Percentiles rank a stretch among this genome's conserved stretches.
These are phyloP conservation scores for Omphalotus guepiniiformis DNA, from an alignment of 768 basidiomycete genomes.

Conservation along the genomic window DNA sequence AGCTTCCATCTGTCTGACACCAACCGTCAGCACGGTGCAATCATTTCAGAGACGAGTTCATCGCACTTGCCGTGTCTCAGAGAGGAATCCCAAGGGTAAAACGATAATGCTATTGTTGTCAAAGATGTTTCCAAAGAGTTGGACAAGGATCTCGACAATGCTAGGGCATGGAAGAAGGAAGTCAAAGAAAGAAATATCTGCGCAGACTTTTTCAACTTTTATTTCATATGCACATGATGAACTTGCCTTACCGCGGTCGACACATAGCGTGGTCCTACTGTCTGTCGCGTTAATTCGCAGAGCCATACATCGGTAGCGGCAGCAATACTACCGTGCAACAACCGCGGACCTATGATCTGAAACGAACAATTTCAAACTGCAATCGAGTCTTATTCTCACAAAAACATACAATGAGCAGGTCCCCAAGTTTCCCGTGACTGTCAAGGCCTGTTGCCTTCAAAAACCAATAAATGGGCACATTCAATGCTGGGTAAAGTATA, in stretches of 20 bases:
- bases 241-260: conserved; percentile 56
- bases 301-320: conserved; percentile 78
- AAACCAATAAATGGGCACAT: conserved; percentile 72
- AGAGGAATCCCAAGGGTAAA: conserved; percentile 68
- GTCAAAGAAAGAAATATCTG: conserved; percentile 79
- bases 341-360: conserved; percentile 75
- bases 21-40: neutral
- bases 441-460: conserved; percentile 58
- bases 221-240: neutral
- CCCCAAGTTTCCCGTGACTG: conserved; percentile 27
- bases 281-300: conserved; percentile 50
- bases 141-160: conserved; percentile 83
- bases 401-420: conserved; percentile 52
- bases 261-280: conserved; percentile 56
- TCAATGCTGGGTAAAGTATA: conserved; percentile 77
- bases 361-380: conserved; percentile 5
- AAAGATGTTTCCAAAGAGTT: conserved; percentile 92
- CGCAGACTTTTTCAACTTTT: neutral
- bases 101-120: conserved; percentile 68
- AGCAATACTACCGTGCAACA: conserved; percentile 74
- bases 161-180: conserved; percentile 83
- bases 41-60: neutral
- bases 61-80: conserved; percentile 33
- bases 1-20: conserved; percentile 25
- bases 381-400: neutral